Base-by-base conservation (phyloP, 495 filamentous ascomycete species). In the Mytilinidion resinicola region DNA sequence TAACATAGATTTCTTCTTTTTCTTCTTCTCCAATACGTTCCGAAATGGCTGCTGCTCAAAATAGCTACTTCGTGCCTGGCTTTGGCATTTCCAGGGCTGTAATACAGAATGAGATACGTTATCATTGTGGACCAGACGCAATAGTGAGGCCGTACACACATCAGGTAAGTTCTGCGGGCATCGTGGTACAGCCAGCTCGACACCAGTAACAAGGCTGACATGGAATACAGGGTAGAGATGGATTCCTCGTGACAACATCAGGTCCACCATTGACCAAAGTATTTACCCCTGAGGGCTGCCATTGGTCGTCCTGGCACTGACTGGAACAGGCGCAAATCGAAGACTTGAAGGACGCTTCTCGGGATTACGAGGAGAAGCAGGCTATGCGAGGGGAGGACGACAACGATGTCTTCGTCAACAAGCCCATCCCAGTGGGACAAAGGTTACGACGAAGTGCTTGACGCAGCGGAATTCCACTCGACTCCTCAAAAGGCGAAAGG, bases 91-190 rank as follows among this genome's bases (percentile, higher is more conserved):
- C 67, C 9, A 50, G 69, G 53, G 47, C 62, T 11, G 69, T 71
- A 9, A 71, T 71, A n/a, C 69, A 71, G 25, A 64, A 59, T 46
- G 64, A 71, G 51, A 71, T 71, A 14, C 67, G 64, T 11, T 69
- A 65, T 51, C 60, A 68, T 53, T 71, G 69, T 46, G 69, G 69
- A 4, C 65, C 69, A 36, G 69, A 69, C 48, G 64, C 69, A 14
- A 69, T 69, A 19, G 69, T 66, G 1, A 61, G 69, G 42, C 69
- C 64, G 1, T 71, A 67, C 50, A 64, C 60, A 35, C 62, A 66
- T 53, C 61, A 71, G 48, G 69, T 69, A 58, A 3, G 56, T 14
- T 37, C 14, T 25, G 12, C 17, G 33, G 20, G 3, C 2, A 37
- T 44, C 37, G 37, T 25, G 17, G 0, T 57, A 11, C 33, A 35